These are phyloP conservation scores for Spathaspora boniae DNA, from an alignment of 805 yeast genomes.

Conservation along the genomic window DNA sequence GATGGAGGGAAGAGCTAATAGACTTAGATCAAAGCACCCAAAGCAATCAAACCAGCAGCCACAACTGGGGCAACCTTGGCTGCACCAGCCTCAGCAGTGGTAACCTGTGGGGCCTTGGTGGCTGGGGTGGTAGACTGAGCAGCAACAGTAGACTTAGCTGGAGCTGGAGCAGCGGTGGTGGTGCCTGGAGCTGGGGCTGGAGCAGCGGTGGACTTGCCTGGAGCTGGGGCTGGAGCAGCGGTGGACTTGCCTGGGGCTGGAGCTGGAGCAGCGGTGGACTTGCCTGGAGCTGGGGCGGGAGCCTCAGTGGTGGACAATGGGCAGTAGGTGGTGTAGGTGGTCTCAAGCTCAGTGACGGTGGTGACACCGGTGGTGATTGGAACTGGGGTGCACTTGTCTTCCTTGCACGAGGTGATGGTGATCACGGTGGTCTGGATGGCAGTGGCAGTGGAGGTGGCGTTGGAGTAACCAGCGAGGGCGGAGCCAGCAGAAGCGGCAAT, in stretches of 20 bases:
- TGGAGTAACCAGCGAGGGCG: constrained; percentile 28
- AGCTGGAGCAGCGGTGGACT: constrained; percentile 17
- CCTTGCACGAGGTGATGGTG: constrained; percentile 36
- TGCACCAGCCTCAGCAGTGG: constrained; percentile 12
- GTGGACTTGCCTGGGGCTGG: constrained; percentile 11
- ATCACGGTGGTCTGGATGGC: constrained; percentile 27
- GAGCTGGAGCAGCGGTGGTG: constrained; percentile 14
- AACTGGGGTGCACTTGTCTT: constrained; percentile 23
- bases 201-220: constrained; percentile 10
- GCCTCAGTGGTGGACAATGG: constrained; percentile 30
- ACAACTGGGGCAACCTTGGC: constrained; percentile 16
- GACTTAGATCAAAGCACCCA: constrained; percentile 19
- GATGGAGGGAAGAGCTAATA: neutral
- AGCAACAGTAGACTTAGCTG: constrained; percentile 12
- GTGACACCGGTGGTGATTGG: constrained; percentile 36
- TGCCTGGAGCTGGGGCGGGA: constrained; percentile 8
- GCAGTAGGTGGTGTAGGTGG: constrained; percentile 34
- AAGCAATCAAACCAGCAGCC: constrained; percentile 25
- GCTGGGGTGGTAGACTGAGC: constrained; percentile 11
- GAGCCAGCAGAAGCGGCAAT: constrained; percentile 25
- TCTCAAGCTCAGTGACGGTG: constrained; percentile 28
- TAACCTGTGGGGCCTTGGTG: constrained; percentile 9
- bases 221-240: constrained; percentile 13
- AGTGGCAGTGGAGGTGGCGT: constrained; percentile 27
- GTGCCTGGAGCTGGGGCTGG: constrained; percentile 11